These are phyloP conservation scores for Pseudocercospora musae DNA, from an alignment of 2,329 filamentous ascomycete genomes.

Conservation along the genomic window DNA sequence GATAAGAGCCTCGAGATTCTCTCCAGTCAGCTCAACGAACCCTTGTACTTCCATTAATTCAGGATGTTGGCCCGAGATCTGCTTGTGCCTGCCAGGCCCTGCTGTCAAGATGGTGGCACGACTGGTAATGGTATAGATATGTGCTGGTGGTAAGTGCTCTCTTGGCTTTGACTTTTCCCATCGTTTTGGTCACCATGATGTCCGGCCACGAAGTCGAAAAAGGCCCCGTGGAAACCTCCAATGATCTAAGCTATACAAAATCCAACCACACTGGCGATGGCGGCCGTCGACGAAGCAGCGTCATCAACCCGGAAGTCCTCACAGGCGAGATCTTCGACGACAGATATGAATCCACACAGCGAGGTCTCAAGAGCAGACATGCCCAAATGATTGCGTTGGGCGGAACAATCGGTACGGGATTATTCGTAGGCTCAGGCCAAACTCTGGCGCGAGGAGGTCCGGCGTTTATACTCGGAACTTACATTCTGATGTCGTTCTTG, in stretches of 20 bases:
- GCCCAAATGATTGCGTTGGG: slow-evolving; percentile 37
- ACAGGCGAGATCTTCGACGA: slow-evolving; percentile 25
- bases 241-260: slow-evolving; percentile 1
- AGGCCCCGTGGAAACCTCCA: not conserved
- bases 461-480: slow-evolving; percentile 42
- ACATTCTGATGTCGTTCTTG: slow-evolving; percentile 42
- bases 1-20: slow-evolving; percentile 15
- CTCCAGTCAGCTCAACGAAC: slow-evolving; percentile 12
- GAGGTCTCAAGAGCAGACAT: slow-evolving; percentile 41
- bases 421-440: slow-evolving; percentile 41
- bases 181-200: not conserved
- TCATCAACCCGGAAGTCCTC: slow-evolving; percentile 24
- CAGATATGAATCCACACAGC: slow-evolving; percentile 39
- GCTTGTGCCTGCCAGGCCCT: no score
- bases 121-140: not conserved
- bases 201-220: slow-evolving; percentile 12
- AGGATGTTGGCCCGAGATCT: not conserved
- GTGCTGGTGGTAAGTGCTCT: not conserved
- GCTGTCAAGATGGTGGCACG: not conserved
- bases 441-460: slow-evolving; percentile 39
- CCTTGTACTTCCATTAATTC: not conserved
- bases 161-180: not conserved
- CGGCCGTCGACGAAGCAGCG: slow-evolving; percentile 13
- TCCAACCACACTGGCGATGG: slow-evolving; percentile 11
- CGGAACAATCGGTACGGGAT: slow-evolving; percentile 32